phyloP scores from a whole-genome alignment of 2,329 filamentous ascomycete species.

The Rutstroemia sp. region DNA sequence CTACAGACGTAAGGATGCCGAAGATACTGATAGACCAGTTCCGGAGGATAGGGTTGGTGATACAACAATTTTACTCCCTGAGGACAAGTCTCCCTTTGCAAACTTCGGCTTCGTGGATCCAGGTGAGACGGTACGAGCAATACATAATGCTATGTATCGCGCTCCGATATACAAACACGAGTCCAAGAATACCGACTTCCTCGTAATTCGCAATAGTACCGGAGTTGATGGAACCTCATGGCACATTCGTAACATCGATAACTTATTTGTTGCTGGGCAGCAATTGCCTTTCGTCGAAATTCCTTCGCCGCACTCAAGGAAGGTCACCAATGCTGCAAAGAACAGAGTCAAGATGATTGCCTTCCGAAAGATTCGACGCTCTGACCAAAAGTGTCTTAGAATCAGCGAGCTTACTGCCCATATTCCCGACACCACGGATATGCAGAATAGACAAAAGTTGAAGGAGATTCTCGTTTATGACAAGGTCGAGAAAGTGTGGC shows the following conservation, averaged over 20 bases:
- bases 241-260: slow-evolving; percentile 82
- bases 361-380: slow-evolving; percentile 78
- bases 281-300: slow-evolving; percentile 89
- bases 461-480: slow-evolving; percentile 93
- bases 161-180: slow-evolving; percentile 88
- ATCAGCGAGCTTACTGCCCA: slow-evolving; percentile 86
- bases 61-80: slow-evolving; percentile 76
- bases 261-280: slow-evolving; percentile 86
- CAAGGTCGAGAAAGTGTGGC: slow-evolving; percentile 78
- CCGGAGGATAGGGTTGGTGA: slow-evolving; percentile 70
- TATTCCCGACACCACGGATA: slow-evolving; percentile 86
- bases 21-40: slow-evolving; percentile 38
- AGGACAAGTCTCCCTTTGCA: slow-evolving; percentile 93
- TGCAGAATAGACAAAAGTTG: slow-evolving; percentile 92
- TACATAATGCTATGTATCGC: slow-evolving; percentile 93
- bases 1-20: slow-evolving; percentile 74
- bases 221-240: slow-evolving; percentile 70
- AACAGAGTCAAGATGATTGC: slow-evolving; percentile 95
- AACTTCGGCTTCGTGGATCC: slow-evolving; percentile 90
- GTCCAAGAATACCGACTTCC: slow-evolving; percentile 71
- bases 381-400: slow-evolving; percentile 58
- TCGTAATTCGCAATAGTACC: slow-evolving; percentile 77
- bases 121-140: slow-evolving; percentile 80
- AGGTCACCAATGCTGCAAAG: slow-evolving; percentile 95
- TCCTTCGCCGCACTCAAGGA: slow-evolving; percentile 85